Evolutionary conservation across 2,329 filamentous ascomycete genomes (phyloP).

Genomic region (Ilyonectria destructans): DNA sequence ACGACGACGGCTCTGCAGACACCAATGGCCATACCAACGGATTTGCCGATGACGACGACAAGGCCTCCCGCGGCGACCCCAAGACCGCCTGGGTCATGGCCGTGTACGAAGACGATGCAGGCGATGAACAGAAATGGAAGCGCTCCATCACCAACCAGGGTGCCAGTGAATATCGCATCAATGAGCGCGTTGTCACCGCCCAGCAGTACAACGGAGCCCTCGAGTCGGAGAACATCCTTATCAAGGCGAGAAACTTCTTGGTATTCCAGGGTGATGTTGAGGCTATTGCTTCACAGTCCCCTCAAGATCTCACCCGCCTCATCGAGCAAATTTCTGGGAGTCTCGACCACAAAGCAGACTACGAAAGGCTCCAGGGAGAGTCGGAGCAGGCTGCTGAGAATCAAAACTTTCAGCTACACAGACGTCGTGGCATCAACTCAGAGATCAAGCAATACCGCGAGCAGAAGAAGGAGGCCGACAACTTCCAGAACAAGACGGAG

Average conservation of each 20-base stretch:
- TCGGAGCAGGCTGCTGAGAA: conserved; percentile 91
- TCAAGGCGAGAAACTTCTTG: conserved; percentile 97
- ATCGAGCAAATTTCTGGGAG: conserved; percentile 99
- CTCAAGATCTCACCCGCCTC: conserved; percentile 91
- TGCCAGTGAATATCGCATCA: conserved; percentile 96
- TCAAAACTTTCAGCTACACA: conserved; percentile 88
- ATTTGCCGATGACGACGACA: conserved; percentile 73
- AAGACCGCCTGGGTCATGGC: conserved; percentile 99
- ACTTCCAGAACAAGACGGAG: conserved; percentile 90
- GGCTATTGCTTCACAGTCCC: conserved; percentile 94
- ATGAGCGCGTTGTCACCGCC: conserved; percentile 89
- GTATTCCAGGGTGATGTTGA: conserved; percentile 99
- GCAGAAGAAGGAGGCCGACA: conserved; percentile 96
- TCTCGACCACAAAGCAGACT: conserved; percentile 93
- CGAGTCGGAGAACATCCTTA: conserved; percentile 95
- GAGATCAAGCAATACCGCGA: conserved; percentile 99
- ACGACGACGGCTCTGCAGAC: conserved; percentile 86
- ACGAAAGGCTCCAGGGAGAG: conserved; percentile 90
- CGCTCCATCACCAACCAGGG: conserved; percentile 91
- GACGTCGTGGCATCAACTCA: conserved; percentile 94
- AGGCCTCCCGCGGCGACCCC: conserved; percentile 84
- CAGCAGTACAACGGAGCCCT: conserved; percentile 95
- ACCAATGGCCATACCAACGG: conserved; percentile 76
- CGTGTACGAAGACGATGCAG: conserved; percentile 97
- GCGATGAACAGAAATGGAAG: conserved; percentile 96